Conservation (phyloP, 768 basidiomycete genomes). For the Lactarius indigo region DNA sequence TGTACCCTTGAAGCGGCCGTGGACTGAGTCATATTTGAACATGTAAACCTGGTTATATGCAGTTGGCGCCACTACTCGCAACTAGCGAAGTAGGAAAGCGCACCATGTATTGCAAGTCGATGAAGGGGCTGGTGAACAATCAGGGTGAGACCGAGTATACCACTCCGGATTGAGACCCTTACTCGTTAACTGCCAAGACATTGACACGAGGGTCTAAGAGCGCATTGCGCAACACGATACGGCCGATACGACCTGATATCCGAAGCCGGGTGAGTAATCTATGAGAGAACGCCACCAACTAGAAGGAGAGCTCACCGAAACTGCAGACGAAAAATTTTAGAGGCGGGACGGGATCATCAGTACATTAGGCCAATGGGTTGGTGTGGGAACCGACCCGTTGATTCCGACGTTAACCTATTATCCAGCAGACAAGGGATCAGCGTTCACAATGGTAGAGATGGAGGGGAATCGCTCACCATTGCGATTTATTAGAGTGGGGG, state of each 20-base stretch:
- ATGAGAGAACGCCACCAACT: background rate
- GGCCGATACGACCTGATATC: constrained; percentile 90
- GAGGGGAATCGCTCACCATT: constrained; percentile 1
- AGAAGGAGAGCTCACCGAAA: constrained; percentile 56
- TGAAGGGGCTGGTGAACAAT: constrained; percentile 74
- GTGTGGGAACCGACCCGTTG: constrained; percentile 71
- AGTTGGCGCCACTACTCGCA: background rate
- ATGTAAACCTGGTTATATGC: constrained; percentile 72
- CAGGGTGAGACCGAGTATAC: background rate
- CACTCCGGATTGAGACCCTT: constrained; percentile 32
- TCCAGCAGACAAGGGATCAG: background rate
- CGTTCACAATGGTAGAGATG: background rate
- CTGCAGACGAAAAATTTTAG: constrained; percentile 35
- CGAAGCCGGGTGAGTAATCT: background rate
- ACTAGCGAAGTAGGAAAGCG: constrained; percentile 23
- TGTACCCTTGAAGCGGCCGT: constrained; percentile 86
- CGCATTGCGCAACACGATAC: constrained; percentile 96
- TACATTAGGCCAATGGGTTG: background rate
- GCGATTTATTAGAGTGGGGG: background rate
- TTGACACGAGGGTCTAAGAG: constrained; percentile 68
- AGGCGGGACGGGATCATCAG: constrained; percentile 13
- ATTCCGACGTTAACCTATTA: constrained; percentile 83
- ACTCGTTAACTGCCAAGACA: constrained; percentile 97
- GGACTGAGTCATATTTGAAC: constrained; percentile 97
- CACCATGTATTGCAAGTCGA: constrained; percentile 95